Evolutionary conservation across 208 protist species (phyloP).

Genomic region (Acanthamoeba culbertsoni): DNA sequence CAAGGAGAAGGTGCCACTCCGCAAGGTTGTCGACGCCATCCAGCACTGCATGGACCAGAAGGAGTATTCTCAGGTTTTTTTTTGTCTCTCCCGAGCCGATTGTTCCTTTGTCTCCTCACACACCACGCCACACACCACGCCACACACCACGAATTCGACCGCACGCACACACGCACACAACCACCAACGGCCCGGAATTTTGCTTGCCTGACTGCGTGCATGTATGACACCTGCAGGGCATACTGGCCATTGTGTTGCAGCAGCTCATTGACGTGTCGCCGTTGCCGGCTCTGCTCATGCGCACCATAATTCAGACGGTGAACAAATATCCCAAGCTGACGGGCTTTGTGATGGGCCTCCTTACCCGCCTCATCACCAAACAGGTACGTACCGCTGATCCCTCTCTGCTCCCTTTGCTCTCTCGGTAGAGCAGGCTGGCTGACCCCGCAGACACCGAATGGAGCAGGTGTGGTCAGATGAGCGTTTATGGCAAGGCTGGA

Average conservation of each 20-base stretch:
- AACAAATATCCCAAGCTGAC: not conserved
- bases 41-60: not conserved
- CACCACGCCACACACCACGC: too few species aligned
- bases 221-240: not conserved
- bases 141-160: too few species aligned
- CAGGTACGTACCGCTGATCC: not conserved
- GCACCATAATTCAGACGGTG: not conserved
- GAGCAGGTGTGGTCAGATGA: not conserved
- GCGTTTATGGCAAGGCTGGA: not conserved
- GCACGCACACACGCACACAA: too few species aligned
- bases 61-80: not conserved
- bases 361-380: not conserved
- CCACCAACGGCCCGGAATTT: too few species aligned
- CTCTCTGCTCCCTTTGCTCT: not conserved
- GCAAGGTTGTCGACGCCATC: not conserved
- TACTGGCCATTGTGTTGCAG: conserved; percentile 20
- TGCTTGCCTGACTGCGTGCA: too few species aligned
- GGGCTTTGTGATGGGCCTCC: not conserved
- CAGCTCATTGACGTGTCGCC: not conserved
- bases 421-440: not conserved
- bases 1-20: not conserved
- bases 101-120: not conserved
- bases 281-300: not conserved
- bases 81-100: not conserved
- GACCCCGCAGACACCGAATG: not conserved